phyloP scores from a whole-genome alignment of 2,329 filamentous ascomycete genomes.

The Paecilomyces sp. region DNA sequence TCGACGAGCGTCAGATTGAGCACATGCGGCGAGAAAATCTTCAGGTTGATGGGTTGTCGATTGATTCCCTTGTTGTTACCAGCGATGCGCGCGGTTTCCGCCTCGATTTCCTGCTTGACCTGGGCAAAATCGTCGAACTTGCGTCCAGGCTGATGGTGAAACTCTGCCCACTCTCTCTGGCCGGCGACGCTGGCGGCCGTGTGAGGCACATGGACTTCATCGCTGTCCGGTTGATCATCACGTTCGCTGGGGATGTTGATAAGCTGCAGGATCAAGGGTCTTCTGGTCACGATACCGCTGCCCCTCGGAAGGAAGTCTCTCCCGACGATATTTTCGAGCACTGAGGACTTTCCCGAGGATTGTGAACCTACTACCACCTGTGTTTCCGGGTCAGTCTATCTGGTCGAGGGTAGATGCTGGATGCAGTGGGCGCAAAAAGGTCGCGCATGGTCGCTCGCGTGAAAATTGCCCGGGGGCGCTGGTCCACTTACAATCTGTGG shows the following conservation, averaged over 20 bases:
- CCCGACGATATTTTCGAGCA: slow-evolving; percentile 97
- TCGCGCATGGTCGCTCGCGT: background rate
- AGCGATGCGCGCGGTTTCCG: slow-evolving; percentile 90
- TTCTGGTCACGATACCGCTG: slow-evolving; percentile 90
- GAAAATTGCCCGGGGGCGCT: background rate
- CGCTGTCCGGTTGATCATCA: slow-evolving; percentile 60
- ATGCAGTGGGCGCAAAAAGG: background rate
- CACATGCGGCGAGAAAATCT: slow-evolving; percentile 96
- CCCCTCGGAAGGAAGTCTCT: slow-evolving; percentile 94
- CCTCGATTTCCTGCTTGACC: slow-evolving; percentile 94
- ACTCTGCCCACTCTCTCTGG: slow-evolving; percentile 80
- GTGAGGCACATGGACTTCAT: slow-evolving; percentile 64
- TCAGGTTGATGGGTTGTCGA: slow-evolving; percentile 92
- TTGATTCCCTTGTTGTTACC: slow-evolving; percentile 99
- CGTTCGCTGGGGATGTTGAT: slow-evolving; percentile 82
- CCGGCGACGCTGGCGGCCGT: slow-evolving; percentile 65
- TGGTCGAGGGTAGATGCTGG: background rate
- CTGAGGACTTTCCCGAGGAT: slow-evolving; percentile 96
- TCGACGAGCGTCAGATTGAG: slow-evolving; percentile 95
- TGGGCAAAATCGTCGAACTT: slow-evolving; percentile 86
- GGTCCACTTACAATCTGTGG: slow-evolving; percentile 79
- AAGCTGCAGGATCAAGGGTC: slow-evolving; percentile 91
- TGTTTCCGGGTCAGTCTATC: slow-evolving; percentile 4
- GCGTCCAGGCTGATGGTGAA: slow-evolving; percentile 86
- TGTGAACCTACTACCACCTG: slow-evolving; percentile 98